Percentiles rank a stretch among this genome's conserved stretches.
phyloP scores from a whole-genome alignment of 2,329 filamentous ascomycete species.

The Aureobasidium musti region DNA sequence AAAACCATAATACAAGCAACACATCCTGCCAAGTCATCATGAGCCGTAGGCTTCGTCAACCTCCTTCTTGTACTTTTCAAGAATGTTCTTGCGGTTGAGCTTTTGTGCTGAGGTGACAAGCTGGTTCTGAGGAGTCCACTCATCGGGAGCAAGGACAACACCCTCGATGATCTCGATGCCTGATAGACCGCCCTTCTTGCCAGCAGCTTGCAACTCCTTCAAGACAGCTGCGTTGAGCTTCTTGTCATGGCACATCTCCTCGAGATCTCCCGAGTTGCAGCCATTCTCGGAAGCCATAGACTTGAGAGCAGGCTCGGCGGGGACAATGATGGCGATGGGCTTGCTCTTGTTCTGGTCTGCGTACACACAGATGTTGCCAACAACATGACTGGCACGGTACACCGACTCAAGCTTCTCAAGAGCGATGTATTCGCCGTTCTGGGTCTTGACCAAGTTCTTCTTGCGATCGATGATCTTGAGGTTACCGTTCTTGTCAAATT shows the following conservation, averaged over 20 bases:
- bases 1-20: neutral
- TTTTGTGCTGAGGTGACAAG: conserved; percentile 57
- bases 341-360: conserved; percentile 73
- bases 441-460: conserved; percentile 97
- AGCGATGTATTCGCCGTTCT: conserved; percentile 94
- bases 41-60: conserved; percentile 50
- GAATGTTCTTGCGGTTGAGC: conserved; percentile 54
- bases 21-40: neutral
- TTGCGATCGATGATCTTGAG: conserved; percentile 89
- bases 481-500: conserved; percentile 79
- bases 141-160: conserved; percentile 77
- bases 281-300: conserved; percentile 59
- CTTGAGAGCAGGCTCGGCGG: conserved; percentile 58
- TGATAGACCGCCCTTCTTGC: conserved; percentile 65
- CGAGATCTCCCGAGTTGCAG: conserved; percentile 63
- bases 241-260: conserved; percentile 67
- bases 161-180: conserved; percentile 74
- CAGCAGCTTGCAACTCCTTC: conserved; percentile 68
- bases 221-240: conserved; percentile 66
- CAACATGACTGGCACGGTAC: conserved; percentile 76
- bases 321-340: conserved; percentile 78
- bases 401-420: conserved; percentile 92
- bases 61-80: conserved; percentile 55
- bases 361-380: conserved; percentile 85
- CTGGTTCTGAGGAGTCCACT: conserved; percentile 80